Conservation (phyloP, 352 stramenopile species). For the Pseudoperonospora humuli region DNA sequence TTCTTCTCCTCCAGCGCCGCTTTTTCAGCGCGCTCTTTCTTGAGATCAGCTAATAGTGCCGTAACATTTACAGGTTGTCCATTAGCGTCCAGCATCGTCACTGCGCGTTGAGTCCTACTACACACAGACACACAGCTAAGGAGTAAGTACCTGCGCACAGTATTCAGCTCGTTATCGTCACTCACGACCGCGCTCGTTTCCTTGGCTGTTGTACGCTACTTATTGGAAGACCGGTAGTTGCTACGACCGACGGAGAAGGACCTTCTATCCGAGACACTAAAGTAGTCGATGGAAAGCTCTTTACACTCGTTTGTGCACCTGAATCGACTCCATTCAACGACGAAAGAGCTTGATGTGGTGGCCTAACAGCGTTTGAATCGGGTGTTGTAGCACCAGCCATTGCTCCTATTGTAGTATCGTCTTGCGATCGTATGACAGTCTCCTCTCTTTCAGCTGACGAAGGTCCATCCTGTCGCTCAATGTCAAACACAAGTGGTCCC, state of each 20-base stretch:
- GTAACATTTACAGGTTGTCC: constrained; percentile 36
- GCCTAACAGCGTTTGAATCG: background rate
- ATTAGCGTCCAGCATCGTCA: constrained; percentile 18
- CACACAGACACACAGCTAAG: background rate
- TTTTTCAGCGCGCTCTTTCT: constrained; percentile 48
- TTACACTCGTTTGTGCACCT: background rate
- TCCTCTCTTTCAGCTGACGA: background rate
- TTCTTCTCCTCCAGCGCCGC: constrained; percentile 59
- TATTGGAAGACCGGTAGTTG: background rate
- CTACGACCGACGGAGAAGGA: no score
- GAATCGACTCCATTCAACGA: constrained; percentile 3
- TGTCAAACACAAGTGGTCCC: constrained; percentile 46
- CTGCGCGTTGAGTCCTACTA: constrained; percentile 10
- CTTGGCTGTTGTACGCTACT: constrained; percentile 16
- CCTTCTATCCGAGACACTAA: no score
- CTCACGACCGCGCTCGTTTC: constrained; percentile 45
- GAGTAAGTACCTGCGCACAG: background rate
- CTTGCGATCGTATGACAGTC: background rate
- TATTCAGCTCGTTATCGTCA: background rate
- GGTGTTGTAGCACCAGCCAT: background rate
- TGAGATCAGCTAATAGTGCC: constrained; percentile 44
- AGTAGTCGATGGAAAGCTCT: constrained; percentile 5
- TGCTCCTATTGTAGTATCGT: no score
- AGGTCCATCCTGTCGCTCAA: constrained; percentile 26
- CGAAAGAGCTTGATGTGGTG: background rate